A percentile compares a stretch with the other conserved stretches of the same genome.
Conservation (phyloP, 164 flowering plant species). For the Kalanchoe fedtschenkoi region DNA sequence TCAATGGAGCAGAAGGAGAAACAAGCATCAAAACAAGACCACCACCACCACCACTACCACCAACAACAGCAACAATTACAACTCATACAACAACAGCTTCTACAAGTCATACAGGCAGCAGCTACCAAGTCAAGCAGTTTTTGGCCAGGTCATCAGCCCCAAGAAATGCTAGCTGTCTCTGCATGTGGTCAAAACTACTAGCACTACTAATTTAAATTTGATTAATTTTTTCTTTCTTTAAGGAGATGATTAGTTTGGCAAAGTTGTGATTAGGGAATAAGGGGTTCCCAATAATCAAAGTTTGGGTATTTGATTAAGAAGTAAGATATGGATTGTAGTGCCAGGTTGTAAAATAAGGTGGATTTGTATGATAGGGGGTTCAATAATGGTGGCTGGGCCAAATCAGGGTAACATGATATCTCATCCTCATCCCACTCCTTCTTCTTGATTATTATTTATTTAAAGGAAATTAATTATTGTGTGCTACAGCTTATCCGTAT, state of each 20-base stretch:
- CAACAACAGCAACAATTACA: background rate
- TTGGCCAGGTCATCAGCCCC: background rate
- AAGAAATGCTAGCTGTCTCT: conserved; percentile 1
- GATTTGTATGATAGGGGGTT: background rate
- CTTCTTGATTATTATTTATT: background rate
- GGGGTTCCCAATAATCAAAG: background rate
- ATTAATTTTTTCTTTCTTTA: background rate
- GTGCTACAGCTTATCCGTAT: no score
- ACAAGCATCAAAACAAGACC: background rate
- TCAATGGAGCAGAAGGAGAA: conserved; percentile 42
- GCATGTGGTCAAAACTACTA: background rate
- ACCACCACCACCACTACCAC: background rate
- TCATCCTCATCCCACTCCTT: background rate
- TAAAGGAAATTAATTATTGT: no score
- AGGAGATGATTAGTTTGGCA: background rate
- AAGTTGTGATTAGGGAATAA: conserved; percentile 1
- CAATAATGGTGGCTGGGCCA: background rate
- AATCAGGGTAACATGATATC: background rate
- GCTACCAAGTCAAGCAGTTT: background rate
- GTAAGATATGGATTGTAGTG: background rate
- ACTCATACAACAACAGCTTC: no score
- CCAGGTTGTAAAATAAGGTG: background rate
- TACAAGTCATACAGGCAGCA: background rate
- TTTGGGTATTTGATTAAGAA: background rate
- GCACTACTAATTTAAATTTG: background rate